Evolutionary conservation across 257 asterid species (phyloP).

Genomic region (Verbascum thapsus): DNA sequence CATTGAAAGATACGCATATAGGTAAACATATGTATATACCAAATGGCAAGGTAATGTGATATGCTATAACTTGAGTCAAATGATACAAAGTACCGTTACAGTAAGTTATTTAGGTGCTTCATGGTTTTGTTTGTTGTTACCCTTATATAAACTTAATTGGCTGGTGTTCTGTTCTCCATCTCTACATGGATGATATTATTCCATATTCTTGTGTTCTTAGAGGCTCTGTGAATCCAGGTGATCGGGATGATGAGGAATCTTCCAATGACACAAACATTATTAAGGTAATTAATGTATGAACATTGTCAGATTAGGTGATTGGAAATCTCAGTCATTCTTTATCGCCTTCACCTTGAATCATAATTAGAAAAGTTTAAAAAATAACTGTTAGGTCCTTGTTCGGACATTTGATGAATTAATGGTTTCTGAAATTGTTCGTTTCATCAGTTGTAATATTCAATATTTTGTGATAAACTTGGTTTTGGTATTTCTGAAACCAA

Average conservation of each 20-base stretch:
- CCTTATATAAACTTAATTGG: constrained; percentile 6
- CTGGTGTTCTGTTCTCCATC: constrained; percentile 12
- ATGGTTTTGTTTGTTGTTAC: constrained; percentile 14
- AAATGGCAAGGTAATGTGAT: neutral
- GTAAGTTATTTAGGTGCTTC: constrained; percentile 1
- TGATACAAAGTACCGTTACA: neutral
- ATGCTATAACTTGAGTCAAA: constrained; percentile 13
- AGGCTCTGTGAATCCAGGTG: constrained; percentile 59
- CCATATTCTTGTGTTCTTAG: constrained; percentile 35
- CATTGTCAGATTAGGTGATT: constrained; percentile 19
- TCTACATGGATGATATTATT: constrained; percentile 13
- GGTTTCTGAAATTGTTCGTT: constrained; percentile 22
- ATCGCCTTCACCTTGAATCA: constrained; percentile 19
- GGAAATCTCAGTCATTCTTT: constrained; percentile 17
- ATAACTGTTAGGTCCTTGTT: constrained; percentile 4
- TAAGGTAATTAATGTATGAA: constrained; percentile 63
- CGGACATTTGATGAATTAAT: constrained; percentile 4
- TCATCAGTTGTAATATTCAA: constrained; percentile 19
- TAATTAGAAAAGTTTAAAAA: constrained; percentile 9
- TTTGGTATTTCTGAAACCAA: no score
- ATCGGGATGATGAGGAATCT: constrained; percentile 41
- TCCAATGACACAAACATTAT: constrained; percentile 44
- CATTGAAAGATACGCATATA: constrained; percentile 10
- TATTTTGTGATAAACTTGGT: neutral
- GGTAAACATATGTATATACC: constrained; percentile 8